These are phyloP conservation scores for Heliocybe sulcata DNA, from an alignment of 1,284 basidiomycete species.

Conservation along the genomic window DNA sequence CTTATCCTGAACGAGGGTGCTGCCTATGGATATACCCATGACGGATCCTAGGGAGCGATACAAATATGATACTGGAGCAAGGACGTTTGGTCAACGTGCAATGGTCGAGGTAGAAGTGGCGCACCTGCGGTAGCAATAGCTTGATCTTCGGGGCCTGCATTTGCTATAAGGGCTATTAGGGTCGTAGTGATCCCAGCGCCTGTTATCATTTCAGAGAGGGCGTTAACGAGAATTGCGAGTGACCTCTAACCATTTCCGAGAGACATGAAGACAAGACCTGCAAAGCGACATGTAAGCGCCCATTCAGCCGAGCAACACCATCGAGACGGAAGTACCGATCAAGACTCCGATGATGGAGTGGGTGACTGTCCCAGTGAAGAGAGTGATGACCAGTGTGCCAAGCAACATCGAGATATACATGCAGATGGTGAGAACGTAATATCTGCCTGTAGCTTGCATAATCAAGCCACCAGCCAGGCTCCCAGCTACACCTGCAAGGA, in stretches of 20 bases:
- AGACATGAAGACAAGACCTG: constrained; percentile 34
- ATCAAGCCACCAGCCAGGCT: constrained; percentile 43
- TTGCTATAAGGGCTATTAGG: constrained; percentile 52
- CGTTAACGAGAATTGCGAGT: neutral
- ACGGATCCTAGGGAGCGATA: constrained; percentile 59
- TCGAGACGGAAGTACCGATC: constrained; percentile 25
- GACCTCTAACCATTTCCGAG: constrained; percentile 36
- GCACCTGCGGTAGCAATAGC: constrained; percentile 56
- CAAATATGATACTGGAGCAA: constrained; percentile 45
- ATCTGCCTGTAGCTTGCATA: constrained; percentile 53
- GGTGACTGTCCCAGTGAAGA: constrained; percentile 30
- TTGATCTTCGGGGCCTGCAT: constrained; percentile 52
- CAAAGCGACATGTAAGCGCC: neutral
- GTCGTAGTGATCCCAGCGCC: constrained; percentile 48
- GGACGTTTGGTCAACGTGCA: neutral
- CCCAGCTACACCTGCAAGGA: constrained; percentile 38
- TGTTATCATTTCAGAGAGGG: constrained; percentile 10
- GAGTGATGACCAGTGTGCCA: constrained; percentile 30
- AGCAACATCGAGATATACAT: constrained; percentile 30
- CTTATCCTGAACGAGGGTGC: constrained; percentile 44
- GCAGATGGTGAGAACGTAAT: constrained; percentile 40
- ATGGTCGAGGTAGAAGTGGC: constrained; percentile 8
- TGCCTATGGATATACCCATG: constrained; percentile 46
- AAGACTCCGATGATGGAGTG: constrained; percentile 30
- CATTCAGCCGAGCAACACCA: neutral